Evolutionary conservation across 495 filamentous ascomycete species (phyloP).

Genomic region (Mytilinidion resinicola): DNA sequence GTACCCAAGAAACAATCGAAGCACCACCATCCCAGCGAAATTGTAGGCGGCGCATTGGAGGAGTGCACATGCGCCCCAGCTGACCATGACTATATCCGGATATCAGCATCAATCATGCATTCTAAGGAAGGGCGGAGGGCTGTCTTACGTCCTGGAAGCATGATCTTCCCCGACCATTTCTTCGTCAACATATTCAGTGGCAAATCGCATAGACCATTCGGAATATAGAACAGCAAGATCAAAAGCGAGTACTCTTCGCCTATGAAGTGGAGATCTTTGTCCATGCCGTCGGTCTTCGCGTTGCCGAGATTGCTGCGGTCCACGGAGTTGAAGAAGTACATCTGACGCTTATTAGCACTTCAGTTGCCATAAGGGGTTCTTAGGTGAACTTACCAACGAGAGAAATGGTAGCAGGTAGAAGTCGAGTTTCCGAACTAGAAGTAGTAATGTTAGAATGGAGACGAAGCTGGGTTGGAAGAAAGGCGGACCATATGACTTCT

Average conservation of each 20-base stretch:
- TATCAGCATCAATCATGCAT: not conserved
- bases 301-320: conserved; percentile 44
- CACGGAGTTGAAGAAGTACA: conserved; percentile 40
- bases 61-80: conserved; percentile 9
- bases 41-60: conserved; percentile 11
- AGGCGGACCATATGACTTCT: conserved; percentile 5
- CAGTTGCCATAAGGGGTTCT: not conserved
- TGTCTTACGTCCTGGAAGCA: conserved; percentile 23
- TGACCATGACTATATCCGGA: conserved; percentile 2
- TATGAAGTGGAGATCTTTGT: conserved; percentile 29
- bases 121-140: not conserved
- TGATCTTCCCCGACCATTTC: conserved; percentile 19
- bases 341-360: not conserved
- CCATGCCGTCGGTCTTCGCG: conserved; percentile 37
- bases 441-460: not conserved
- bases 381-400: conserved; percentile 12
- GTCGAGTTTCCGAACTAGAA: conserved; percentile 36
- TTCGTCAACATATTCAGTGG: conserved; percentile 19
- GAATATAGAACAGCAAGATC: conserved; percentile 32
- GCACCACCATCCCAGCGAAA: conserved; percentile 31
- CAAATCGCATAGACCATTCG: conserved; percentile 20
- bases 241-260: conserved; percentile 31
- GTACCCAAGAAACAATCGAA: not conserved
- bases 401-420: conserved; percentile 35
- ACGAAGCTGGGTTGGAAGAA: not conserved